These are phyloP conservation scores for Melastoma candidum DNA, from an alignment of 441 rosid genomes.

Conservation along the genomic window DNA sequence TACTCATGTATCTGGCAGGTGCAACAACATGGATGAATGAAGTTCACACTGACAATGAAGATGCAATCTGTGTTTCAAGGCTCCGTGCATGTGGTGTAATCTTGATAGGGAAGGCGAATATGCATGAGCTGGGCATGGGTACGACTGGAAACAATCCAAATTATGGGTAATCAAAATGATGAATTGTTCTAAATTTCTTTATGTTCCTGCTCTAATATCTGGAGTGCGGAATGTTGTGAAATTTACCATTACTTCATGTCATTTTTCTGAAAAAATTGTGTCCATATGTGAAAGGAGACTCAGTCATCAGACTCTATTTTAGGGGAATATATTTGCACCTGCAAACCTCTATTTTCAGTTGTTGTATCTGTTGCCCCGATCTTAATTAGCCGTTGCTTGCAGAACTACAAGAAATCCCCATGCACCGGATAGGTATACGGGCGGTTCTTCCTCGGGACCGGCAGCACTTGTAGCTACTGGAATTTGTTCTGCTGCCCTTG, in stretches of 20 bases:
- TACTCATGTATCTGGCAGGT: slow-evolving; percentile 25
- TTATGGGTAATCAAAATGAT: slow-evolving; percentile 52
- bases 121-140: slow-evolving; percentile 92
- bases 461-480: slow-evolving; percentile 91
- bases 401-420: slow-evolving; percentile 90
- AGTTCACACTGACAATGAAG: slow-evolving; percentile 46
- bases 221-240: too few relatives aligned
- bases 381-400: slow-evolving; percentile 13
- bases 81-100: slow-evolving; percentile 73
- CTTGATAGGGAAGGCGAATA: slow-evolving; percentile 87
- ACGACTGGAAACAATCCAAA: slow-evolving; percentile 83
- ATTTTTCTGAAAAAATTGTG: too few relatives aligned
- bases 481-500: slow-evolving; percentile 80
- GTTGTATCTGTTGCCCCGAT: background rate
- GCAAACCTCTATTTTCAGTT: too few relatives aligned
- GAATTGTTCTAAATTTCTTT: background rate
- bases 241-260: too few relatives aligned
- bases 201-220: too few relatives aligned
- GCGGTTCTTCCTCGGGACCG: slow-evolving; percentile 93
- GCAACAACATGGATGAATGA: slow-evolving; percentile 80
- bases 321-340: too few relatives aligned
- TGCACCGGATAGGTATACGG: slow-evolving; percentile 69
- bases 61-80: slow-evolving; percentile 64
- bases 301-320: too few relatives aligned
- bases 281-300: too few relatives aligned